Conservation (phyloP, 2,329 filamentous ascomycete genomes). For the Coniella lustricola region DNA sequence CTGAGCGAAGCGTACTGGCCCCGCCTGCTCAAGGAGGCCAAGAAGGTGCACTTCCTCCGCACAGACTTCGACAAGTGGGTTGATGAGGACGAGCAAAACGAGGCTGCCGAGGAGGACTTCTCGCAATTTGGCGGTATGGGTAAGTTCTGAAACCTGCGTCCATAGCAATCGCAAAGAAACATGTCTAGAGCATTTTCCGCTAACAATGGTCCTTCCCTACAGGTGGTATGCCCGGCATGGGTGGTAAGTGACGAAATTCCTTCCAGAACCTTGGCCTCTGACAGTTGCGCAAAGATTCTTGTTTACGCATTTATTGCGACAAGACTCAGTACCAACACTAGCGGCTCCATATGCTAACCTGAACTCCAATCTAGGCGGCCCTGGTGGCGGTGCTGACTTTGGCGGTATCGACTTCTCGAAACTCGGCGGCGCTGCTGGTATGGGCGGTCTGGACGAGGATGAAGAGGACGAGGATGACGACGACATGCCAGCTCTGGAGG, state of each 20-base stretch:
- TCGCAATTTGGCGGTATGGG: conserved; percentile 61
- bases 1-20: conserved; percentile 94
- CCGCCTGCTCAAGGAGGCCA: conserved; percentile 79
- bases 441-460: conserved; percentile 39
- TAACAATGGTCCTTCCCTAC: conserved; percentile 19
- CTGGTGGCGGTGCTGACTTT: conserved; percentile 44
- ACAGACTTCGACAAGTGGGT: conserved; percentile 99
- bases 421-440: conserved; percentile 58
- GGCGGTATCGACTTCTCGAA: conserved; percentile 92
- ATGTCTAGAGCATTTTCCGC: neutral
- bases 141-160: conserved; percentile 28
- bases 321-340: neutral
- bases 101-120: conserved; percentile 73
- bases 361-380: neutral
- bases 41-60: conserved; percentile 94
- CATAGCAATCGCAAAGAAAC: neutral
- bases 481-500: conserved; percentile 79
- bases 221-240: conserved; percentile 52
- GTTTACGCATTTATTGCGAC: neutral
- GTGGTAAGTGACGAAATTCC: conserved; percentile 30
- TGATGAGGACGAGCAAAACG: conserved; percentile 97
- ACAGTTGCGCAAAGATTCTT: neutral
- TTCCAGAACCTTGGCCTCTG: neutral
- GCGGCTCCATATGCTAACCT: conserved; percentile 1
- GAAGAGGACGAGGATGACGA: conserved; percentile 59